Evolutionary conservation across 2,329 filamentous ascomycete genomes (phyloP), one percentile per base, ranked within the genome.

Genomic region (Boeremia exigua): DNA sequence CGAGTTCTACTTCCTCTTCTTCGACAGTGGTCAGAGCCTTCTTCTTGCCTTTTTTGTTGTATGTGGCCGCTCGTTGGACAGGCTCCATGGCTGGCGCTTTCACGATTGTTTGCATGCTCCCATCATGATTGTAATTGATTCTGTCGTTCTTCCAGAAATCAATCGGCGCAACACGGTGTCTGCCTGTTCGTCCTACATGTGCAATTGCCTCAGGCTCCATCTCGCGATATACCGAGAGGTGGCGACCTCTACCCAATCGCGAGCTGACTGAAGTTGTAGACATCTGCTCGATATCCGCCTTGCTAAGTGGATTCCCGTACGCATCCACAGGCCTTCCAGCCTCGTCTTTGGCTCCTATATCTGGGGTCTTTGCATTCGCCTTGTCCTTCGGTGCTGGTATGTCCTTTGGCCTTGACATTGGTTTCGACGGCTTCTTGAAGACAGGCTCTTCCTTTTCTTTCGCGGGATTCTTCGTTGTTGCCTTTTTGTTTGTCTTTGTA

Each of bases 71-170:
- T 53, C 74, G 72, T 38, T 61, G 71, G 19, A 61, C 48, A 10
- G 65, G 60, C 40, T 78, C 76, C 29, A 85, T 79, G 89, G 86
- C 54, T 92, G 88, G 2, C 88, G 87, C 36, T 91, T 58, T 87
- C 25, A 94, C 85, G 46, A 97, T 84, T 62, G 91, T 89, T 69
- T 91, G 90, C 65, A 94, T 88, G 11, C 84, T 87, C 1, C 87
- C 85, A 23, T 86, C 84, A 15, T 84, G 80, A 47, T 88, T 86
- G 68, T 87, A 91, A 19, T 92, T 84, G 42, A 89, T 85, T 49
- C 85, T 85, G 72, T 98, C 94, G 62, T 92, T 92, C 66, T 87
- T 87, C 94, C 94, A 98, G 72, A 84, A 96, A 25, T 91, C 86
- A 30, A 97, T 77, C 0, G 93, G 95, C 57, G 86, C 86, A 59